Percentiles rank a stretch among this genome's conserved stretches.
Conservation (phyloP, 1,284 basidiomycete species). For the Hypsizygus ulmarius region DNA sequence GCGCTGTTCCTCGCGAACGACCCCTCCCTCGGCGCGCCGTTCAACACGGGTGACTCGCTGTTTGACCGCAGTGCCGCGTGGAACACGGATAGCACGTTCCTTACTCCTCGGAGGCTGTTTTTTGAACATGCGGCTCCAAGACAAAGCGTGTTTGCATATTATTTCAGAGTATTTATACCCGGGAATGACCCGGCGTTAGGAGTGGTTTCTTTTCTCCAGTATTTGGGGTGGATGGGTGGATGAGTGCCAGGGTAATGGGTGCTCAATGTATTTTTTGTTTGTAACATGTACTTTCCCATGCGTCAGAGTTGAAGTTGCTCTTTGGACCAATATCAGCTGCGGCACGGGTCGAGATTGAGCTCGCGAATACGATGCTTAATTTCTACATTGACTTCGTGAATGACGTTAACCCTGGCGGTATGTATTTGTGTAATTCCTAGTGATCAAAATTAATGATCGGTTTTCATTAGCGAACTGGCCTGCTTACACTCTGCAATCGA, state of each 20-base stretch:
- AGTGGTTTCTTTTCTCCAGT: slow-evolving; percentile 12
- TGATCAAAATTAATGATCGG: slow-evolving; percentile 1
- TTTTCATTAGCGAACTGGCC: slow-evolving; percentile 41
- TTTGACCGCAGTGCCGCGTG: slow-evolving; percentile 54
- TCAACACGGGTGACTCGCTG: slow-evolving; percentile 57
- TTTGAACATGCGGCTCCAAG: slow-evolving; percentile 44
- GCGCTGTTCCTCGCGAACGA: slow-evolving; percentile 48
- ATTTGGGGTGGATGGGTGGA: not conserved
- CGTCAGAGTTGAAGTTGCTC: slow-evolving; percentile 46
- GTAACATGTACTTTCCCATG: slow-evolving; percentile 43
- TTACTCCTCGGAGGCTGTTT: slow-evolving; percentile 46
- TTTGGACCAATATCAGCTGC: slow-evolving; percentile 44
- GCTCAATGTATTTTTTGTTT: not conserved
- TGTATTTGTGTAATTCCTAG: slow-evolving; percentile 14
- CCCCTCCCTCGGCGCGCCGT: slow-evolving; percentile 40
- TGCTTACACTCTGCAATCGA: slow-evolving; percentile 32
- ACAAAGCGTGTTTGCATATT: slow-evolving; percentile 54
- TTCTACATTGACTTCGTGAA: slow-evolving; percentile 54
- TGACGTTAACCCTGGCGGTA: slow-evolving; percentile 52
- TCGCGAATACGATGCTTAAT: slow-evolving; percentile 47
- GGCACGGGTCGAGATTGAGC: slow-evolving; percentile 40
- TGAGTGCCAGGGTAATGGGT: not conserved
- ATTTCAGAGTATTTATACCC: slow-evolving; percentile 53
- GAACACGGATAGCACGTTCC: slow-evolving; percentile 58
- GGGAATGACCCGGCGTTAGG: slow-evolving; percentile 44